Evolutionary conservation across 768 basidiomycete species (phyloP), one percentile per base, ranked within the genome.

Genomic region (Russula foetens): DNA sequence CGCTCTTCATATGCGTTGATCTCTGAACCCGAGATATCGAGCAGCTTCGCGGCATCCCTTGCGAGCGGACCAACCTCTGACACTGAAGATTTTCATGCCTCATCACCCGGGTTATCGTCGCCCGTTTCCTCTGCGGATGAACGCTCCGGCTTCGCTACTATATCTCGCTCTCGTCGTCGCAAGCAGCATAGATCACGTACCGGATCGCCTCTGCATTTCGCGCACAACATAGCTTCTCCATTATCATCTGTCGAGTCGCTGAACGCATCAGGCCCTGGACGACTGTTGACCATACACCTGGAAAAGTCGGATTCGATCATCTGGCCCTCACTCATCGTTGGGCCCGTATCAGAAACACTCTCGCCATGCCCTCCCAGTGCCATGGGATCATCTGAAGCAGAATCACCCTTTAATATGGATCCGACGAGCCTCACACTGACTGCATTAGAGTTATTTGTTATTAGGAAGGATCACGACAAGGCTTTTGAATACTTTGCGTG

Each of bases 1-100:
- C 87, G 83, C 29, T 92, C 90, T 21, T 92, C 90, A 0, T 92
- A 84, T 66, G 89, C 90, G 4, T 79, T 90, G 58, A 77, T 92
- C 9, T 90, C 90, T n/a, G 90, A 92, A 66, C 84, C 83, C 2
- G 90, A 92, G 65, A 86, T 91, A 53, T 89, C 89, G 5, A 90
- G 88, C 72, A 88, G 86, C 69, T 90, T 91, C 65, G 87, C 88
- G 1, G 88, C 87, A 7, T 91, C 89, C 29, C 78, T 91, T 4
- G 90, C 89, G 68, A 86, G 86, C 64, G 84, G 77, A 15, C 84
- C 83, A 28, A 78, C 79, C 12, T 90, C 90, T 24, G 90, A 92
- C 60, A 76, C 77, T 15, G 90, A 91, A 57, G 88, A 90, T 62
- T 70, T 75, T 43, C 75, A 75, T 12, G 69, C 71, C 1, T 68